Evolutionary conservation across 805 yeast genomes (phyloP).

Genomic region (Millerago galiae): DNA sequence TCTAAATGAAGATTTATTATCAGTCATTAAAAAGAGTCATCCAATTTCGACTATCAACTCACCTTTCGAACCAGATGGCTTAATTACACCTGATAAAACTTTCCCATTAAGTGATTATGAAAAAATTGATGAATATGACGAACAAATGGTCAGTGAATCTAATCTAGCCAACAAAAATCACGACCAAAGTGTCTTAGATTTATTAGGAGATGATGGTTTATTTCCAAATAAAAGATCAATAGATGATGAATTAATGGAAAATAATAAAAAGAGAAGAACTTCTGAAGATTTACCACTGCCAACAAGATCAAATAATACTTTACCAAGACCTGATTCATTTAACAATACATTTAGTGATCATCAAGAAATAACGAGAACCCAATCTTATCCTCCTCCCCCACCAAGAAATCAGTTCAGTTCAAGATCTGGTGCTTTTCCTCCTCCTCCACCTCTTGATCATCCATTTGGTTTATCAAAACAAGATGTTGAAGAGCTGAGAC

Average conservation of each 20-base stretch:
- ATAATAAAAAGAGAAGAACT: background rate
- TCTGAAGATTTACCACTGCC: background rate
- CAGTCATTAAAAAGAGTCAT: background rate
- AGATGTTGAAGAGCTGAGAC: slow-evolving; percentile 2
- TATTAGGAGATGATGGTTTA: slow-evolving; percentile 3
- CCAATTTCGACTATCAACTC: background rate
- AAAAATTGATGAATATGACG: no score
- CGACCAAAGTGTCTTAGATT: slow-evolving; percentile 5
- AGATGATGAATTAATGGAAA: background rate
- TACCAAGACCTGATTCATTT: background rate
- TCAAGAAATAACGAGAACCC: background rate
- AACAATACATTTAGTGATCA: background rate
- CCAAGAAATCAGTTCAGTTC: background rate
- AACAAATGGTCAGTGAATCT: background rate
- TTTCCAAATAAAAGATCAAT: background rate
- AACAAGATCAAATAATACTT: background rate
- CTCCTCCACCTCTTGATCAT: background rate
- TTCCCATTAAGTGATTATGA: background rate
- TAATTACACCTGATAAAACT: background rate
- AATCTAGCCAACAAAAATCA: background rate
- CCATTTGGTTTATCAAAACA: no score
- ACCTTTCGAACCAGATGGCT: slow-evolving; percentile 1
- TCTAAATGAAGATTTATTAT: background rate
- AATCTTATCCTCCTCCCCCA: background rate
- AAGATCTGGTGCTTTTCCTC: background rate